A percentile compares a stretch with the other conserved stretches of the same genome.
Conservation (phyloP, 257 asterid genomes). For the Leonotis leonurus region DNA sequence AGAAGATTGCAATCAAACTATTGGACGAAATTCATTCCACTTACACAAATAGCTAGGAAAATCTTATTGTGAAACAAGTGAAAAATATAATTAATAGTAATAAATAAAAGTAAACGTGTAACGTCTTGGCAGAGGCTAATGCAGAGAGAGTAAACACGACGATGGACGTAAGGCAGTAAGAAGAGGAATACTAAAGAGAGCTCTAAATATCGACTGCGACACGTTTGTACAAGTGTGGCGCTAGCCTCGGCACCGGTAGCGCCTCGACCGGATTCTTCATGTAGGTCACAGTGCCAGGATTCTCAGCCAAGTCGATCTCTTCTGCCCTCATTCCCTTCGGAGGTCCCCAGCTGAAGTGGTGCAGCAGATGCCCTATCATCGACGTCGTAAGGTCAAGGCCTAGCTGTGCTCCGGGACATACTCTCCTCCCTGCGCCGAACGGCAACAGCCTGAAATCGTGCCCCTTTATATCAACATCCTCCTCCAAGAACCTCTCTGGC, state of each 20-base stretch:
- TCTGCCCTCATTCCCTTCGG: slow-evolving; percentile 34
- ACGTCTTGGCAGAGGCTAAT: not conserved
- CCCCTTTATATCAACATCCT: slow-evolving; percentile 64
- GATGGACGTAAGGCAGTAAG: not conserved
- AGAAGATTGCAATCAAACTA: no score
- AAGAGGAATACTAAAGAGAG: not conserved
- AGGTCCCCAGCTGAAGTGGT: slow-evolving; percentile 57
- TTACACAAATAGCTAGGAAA: not conserved
- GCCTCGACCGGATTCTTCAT: slow-evolving; percentile 63
- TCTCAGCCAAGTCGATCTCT: slow-evolving; percentile 52
- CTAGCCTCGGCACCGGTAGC: slow-evolving; percentile 44
- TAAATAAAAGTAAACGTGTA: no score
- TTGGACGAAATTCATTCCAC: not conserved
- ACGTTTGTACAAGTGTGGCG: slow-evolving; percentile 13
- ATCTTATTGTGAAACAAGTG: not conserved
- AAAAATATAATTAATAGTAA: not conserved
- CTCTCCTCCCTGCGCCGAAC: slow-evolving; percentile 68
- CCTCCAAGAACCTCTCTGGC: slow-evolving; percentile 65
- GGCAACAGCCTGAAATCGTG: slow-evolving; percentile 59
- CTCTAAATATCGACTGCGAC: not conserved
- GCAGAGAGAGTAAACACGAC: not conserved
- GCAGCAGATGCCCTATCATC: slow-evolving; percentile 67
- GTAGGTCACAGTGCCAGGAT: slow-evolving; percentile 53
- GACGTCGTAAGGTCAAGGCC: slow-evolving; percentile 58
- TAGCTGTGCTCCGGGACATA: slow-evolving; percentile 65